These are phyloP conservation scores for Pelargonium australe DNA, from an alignment of 441 rosid species.

Conservation along the genomic window DNA sequence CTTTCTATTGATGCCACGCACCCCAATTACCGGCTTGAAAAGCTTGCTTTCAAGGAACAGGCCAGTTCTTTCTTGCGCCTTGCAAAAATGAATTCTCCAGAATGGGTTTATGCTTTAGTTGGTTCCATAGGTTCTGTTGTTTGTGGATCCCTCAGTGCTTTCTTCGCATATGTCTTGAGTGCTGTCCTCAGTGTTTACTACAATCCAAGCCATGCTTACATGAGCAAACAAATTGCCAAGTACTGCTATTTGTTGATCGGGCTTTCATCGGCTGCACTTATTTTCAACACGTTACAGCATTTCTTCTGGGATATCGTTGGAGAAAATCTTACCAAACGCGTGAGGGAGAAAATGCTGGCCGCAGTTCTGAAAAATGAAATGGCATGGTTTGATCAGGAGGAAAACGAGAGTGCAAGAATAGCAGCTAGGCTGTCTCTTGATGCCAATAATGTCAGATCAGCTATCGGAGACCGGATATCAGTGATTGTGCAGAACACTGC, in stretches of 20 bases:
- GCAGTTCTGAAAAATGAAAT: conserved; percentile 91
- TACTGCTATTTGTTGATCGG: conserved; percentile 92
- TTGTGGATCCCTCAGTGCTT: conserved; percentile 92
- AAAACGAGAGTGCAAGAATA: conserved; percentile 91
- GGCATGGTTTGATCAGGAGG: conserved; percentile 99
- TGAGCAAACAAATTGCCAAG: conserved; percentile 78
- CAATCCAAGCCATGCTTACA: conserved; percentile 73
- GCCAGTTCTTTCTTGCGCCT: conserved; percentile 97
- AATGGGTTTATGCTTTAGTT: conserved; percentile 84
- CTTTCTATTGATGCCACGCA: conserved; percentile 74
- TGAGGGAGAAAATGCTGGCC: conserved; percentile 85
- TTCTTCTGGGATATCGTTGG: conserved; percentile 99
- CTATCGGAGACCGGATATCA: conserved; percentile 96
- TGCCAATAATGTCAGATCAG: conserved; percentile 97
- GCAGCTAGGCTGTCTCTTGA: conserved; percentile 88
- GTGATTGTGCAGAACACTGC: conserved; percentile 98
- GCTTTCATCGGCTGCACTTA: conserved; percentile 86
- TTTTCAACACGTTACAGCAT: conserved; percentile 95
- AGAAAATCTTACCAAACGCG: conserved; percentile 95
- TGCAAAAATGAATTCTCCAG: conserved; percentile 96
- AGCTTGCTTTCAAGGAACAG: conserved; percentile 92
- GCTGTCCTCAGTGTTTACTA: conserved; percentile 93
- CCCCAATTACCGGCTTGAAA: conserved; percentile 75
- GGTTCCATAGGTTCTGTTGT: conserved; percentile 90
- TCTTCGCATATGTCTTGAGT: conserved; percentile 95